These are phyloP conservation scores for Ilyonectria sp. DNA, from an alignment of 2,329 filamentous ascomycete genomes.

Conservation along the genomic window DNA sequence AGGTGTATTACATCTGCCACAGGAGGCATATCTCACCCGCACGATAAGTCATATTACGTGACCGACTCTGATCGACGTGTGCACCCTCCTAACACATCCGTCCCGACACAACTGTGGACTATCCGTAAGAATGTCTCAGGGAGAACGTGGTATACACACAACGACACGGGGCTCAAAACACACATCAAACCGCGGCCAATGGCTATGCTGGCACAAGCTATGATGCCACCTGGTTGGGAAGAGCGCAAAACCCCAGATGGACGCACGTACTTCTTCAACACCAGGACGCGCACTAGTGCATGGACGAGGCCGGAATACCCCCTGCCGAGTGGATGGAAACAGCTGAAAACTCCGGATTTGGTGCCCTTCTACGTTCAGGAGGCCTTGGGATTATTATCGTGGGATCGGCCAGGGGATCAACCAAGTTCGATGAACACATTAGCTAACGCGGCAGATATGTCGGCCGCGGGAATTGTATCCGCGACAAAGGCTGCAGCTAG, in stretches of 20 bases:
- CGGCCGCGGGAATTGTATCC: conserved; percentile 20
- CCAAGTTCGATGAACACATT: conserved; percentile 30
- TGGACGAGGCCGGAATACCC: conserved; percentile 45
- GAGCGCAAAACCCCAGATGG: conserved; percentile 46
- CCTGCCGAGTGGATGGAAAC: conserved; percentile 46
- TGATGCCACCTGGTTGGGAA: conserved; percentile 44
- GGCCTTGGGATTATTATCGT: conserved; percentile 42
- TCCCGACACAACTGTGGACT: conserved; percentile 42
- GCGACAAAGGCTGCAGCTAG: conserved; percentile 42
- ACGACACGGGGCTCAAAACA: conserved; percentile 43
- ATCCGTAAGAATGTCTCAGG: conserved; percentile 47
- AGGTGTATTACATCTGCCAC: conserved; percentile 48
- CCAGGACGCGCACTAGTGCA: conserved; percentile 36
- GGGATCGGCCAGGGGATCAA: conserved; percentile 49
- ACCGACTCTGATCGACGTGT: conserved; percentile 46
- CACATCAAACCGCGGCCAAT: conserved; percentile 43
- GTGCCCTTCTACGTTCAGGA: conserved; percentile 48
- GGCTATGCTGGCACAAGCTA: conserved; percentile 22
- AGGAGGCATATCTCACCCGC: conserved; percentile 40
- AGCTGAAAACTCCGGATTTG: conserved; percentile 46
- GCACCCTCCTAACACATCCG: conserved; percentile 33
- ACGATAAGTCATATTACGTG: conserved; percentile 47
- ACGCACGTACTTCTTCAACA: conserved; percentile 44
- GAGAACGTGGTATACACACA: conserved; percentile 48
- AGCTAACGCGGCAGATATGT: conserved; percentile 17